These are phyloP conservation scores for Brassica juncea DNA, from an alignment of 345 rosid species.

Conservation along the genomic window DNA sequence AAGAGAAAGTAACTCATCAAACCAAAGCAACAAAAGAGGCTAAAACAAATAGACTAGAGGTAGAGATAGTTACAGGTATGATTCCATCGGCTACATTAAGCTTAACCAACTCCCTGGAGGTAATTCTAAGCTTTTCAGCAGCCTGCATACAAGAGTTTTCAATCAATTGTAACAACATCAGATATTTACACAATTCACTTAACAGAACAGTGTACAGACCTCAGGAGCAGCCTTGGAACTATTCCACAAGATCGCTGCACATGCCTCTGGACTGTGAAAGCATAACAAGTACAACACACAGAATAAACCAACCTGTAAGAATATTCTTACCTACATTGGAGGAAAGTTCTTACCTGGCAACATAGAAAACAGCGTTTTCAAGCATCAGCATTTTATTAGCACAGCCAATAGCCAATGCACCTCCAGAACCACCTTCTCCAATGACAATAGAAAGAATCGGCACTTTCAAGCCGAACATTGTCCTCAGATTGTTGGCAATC, in stretches of 20 bases:
- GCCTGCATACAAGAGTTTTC: conserved; percentile 58
- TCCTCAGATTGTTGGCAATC: conserved; percentile 89
- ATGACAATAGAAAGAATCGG: conserved; percentile 91
- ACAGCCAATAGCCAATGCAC: conserved; percentile 97
- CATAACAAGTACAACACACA: background rate
- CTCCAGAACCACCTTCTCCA: conserved; percentile 99
- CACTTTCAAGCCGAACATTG: conserved; percentile 96
- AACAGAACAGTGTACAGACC: conserved; percentile 46
- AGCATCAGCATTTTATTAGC: conserved; percentile 91
- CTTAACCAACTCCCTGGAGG: conserved; percentile 70
- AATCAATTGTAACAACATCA: conserved; percentile 4
- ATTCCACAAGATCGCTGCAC: conserved; percentile 97
- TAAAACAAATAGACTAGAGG: conserved; percentile 7
- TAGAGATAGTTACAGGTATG: conserved; percentile 63
- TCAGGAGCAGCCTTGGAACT: conserved; percentile 87
- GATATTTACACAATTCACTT: conserved; percentile 6
- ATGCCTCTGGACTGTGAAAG: conserved; percentile 91
- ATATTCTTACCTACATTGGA: background rate
- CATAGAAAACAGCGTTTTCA: conserved; percentile 94
- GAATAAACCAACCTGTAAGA: conserved; percentile 1
- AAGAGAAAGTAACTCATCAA: conserved; percentile 2
- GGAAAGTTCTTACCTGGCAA: conserved; percentile 68
- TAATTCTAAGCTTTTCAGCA: conserved; percentile 88
- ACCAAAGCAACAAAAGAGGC: background rate
- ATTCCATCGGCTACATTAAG: conserved; percentile 82